These are phyloP conservation scores for Colletotrichum godetiae DNA, from an alignment of 2,329 filamentous ascomycete genomes.

Conservation along the genomic window DNA sequence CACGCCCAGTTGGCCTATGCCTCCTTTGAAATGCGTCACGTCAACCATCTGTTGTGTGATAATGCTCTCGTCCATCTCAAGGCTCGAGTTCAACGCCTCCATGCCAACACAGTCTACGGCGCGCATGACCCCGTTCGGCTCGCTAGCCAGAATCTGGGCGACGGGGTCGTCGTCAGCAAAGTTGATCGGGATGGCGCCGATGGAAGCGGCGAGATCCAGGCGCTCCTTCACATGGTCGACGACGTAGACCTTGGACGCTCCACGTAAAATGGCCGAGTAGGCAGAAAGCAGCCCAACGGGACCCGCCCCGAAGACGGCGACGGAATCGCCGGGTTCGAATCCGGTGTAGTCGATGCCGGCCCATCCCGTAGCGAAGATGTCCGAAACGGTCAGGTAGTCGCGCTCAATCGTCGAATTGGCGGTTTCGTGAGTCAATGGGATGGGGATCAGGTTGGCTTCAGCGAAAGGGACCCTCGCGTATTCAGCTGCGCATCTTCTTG, in stretches of 20 bases:
- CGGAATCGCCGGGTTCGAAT: too few species aligned
- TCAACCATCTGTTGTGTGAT: conserved; percentile 34
- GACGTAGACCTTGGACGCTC: too few species aligned
- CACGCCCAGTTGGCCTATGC: conserved; percentile 40
- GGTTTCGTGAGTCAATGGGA: too few species aligned
- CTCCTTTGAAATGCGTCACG: conserved; percentile 35
- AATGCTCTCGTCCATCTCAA: conserved; percentile 32
- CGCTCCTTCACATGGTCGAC: too few species aligned
- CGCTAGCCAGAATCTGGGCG: conserved; percentile 35
- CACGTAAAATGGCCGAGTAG: too few species aligned
- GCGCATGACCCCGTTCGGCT: conserved; percentile 35
- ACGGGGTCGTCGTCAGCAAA: conserved; percentile 28
- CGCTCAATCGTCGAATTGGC: too few species aligned
- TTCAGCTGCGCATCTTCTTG: conserved; percentile 45
- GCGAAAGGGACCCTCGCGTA: conserved; percentile 73
- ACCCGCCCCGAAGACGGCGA: too few species aligned
- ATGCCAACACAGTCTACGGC: conserved; percentile 37
- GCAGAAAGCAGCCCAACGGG: too few species aligned
- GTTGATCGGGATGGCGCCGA: conserved; percentile 38
- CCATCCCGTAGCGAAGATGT: too few species aligned
- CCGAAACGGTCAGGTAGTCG: too few species aligned
- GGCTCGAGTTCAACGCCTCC: conserved; percentile 34
- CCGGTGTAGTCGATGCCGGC: too few species aligned
- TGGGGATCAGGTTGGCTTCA: conserved; percentile 71
- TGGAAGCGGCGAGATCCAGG: too few species aligned